phyloP scores from a whole-genome alignment of 768 basidiomycete genomes.

The Leccinum aurantiacum region DNA sequence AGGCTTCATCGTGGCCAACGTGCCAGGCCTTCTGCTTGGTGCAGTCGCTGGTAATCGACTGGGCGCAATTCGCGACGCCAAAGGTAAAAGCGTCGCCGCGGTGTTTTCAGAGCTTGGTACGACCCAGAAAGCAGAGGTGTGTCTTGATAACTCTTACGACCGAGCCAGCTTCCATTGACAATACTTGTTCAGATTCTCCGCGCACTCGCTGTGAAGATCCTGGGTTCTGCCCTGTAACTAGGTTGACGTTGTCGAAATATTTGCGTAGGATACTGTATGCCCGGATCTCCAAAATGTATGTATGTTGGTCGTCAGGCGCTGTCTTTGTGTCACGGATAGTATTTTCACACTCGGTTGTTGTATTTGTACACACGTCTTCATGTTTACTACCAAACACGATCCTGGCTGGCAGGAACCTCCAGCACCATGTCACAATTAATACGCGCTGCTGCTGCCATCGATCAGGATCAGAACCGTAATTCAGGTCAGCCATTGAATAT shows the following conservation, averaged over 20 bases:
- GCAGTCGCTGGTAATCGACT: conserved; percentile 87
- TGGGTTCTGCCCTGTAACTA: conserved; percentile 57
- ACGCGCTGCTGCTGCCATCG: not conserved
- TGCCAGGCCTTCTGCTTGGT: conserved; percentile 85
- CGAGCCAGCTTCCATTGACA: not conserved
- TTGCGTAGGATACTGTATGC: conserved; percentile 14
- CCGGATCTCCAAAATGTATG: not conserved
- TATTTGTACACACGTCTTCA: not conserved
- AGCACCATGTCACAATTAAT: conserved; percentile 11
- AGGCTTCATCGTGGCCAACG: conserved; percentile 60
- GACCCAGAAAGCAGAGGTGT: conserved; percentile 84
- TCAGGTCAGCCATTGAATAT: conserved; percentile 21
- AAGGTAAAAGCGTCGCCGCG: conserved; percentile 88
- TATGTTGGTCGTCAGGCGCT: not conserved
- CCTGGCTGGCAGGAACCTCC: not conserved
- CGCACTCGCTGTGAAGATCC: conserved; percentile 78
- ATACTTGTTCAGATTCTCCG: conserved; percentile 60
- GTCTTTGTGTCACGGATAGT: not conserved
- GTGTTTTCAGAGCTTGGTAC: conserved; percentile 80
- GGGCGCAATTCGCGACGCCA: conserved; percentile 90
- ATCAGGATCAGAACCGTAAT: not conserved
- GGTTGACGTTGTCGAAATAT: not conserved
- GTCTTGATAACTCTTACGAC: conserved; percentile 14
- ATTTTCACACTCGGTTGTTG: not conserved
- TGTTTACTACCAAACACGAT: conserved; percentile 1